phyloP scores from a whole-genome alignment of 805 yeast species.

The Yamadazyma sp. region DNA sequence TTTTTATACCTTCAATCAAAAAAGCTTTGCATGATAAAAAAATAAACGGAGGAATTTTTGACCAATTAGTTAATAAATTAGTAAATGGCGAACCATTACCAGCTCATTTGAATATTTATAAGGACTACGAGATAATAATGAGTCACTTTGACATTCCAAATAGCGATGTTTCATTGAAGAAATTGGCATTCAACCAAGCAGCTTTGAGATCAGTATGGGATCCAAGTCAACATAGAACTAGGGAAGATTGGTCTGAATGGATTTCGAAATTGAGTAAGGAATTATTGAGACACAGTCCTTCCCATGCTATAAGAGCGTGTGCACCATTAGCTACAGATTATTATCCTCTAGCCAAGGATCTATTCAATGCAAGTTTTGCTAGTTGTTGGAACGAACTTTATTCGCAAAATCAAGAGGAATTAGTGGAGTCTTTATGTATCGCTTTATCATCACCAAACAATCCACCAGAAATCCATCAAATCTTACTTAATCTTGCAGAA shows the following conservation, averaged over 20 bases:
- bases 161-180: slow-evolving; percentile 66
- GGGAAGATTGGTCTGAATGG: slow-evolving; percentile 99
- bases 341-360: slow-evolving; percentile 81
- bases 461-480: slow-evolving; percentile 94
- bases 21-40: slow-evolving; percentile 59
- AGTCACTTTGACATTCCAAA: slow-evolving; percentile 51
- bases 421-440: slow-evolving; percentile 78
- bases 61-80: slow-evolving; percentile 74
- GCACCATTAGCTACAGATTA: slow-evolving; percentile 84
- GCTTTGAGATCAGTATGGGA: slow-evolving; percentile 86
- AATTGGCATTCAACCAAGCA: slow-evolving; percentile 65
- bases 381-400: slow-evolving; percentile 94
- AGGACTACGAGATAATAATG: slow-evolving; percentile 45
- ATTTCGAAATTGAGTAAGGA: slow-evolving; percentile 82
- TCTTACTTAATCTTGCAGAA: slow-evolving; percentile 84
- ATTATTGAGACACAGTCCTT: slow-evolving; percentile 85
- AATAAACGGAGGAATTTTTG: slow-evolving; percentile 71
- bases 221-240: slow-evolving; percentile 79
- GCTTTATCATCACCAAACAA: slow-evolving; percentile 88
- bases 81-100: slow-evolving; percentile 86
- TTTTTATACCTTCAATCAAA: slow-evolving; percentile 80
- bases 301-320: slow-evolving; percentile 91
- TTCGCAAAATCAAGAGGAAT: slow-evolving; percentile 84
- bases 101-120: slow-evolving; percentile 65
- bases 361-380: slow-evolving; percentile 92